Evolutionary conservation across 352 stramenopile species (phyloP).

Genomic region (Globisporangium apiculatum): DNA sequence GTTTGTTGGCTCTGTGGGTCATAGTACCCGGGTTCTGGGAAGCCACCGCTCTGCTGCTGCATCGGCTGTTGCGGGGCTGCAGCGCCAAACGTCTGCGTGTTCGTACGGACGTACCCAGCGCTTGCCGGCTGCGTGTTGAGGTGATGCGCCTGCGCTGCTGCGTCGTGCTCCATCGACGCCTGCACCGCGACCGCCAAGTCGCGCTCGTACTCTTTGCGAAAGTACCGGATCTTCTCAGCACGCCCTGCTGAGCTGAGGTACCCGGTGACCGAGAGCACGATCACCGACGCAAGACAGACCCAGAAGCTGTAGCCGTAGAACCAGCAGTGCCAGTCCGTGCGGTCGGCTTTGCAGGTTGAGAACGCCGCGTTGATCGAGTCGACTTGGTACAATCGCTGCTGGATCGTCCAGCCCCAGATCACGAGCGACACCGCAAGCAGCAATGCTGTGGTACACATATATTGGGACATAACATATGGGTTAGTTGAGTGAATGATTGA

Average conservation of each 20-base stretch:
- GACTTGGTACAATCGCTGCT: slow-evolving; percentile 74
- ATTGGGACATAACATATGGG: too few relatives aligned
- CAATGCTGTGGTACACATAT: slow-evolving; percentile 25
- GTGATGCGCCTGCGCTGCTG: slow-evolving; percentile 17
- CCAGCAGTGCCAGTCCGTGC: slow-evolving; percentile 72
- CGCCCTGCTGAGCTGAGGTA: slow-evolving; percentile 75
- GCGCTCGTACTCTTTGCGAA: slow-evolving; percentile 75
- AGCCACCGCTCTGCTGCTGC: slow-evolving; percentile 11
- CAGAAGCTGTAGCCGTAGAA: slow-evolving; percentile 87
- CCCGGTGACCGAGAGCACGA: slow-evolving; percentile 66
- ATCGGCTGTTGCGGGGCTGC: slow-evolving; percentile 4
- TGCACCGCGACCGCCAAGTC: slow-evolving; percentile 72
- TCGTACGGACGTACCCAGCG: slow-evolving; percentile 29
- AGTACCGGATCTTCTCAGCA: slow-evolving; percentile 82
- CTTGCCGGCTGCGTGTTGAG: slow-evolving; percentile 7
- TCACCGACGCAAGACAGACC: slow-evolving; percentile 75
- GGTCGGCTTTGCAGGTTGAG: slow-evolving; percentile 61
- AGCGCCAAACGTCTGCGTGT: slow-evolving; percentile 14
- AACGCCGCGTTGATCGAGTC: slow-evolving; percentile 75
- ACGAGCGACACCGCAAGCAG: slow-evolving; percentile 67
- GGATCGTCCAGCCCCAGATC: slow-evolving; percentile 70
- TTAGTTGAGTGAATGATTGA: too few relatives aligned
- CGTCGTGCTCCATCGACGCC: slow-evolving; percentile 56
- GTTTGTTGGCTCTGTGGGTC: neutral
- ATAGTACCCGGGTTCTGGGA: neutral